Percentiles rank a stretch among this genome's conserved stretches.
phyloP scores from a whole-genome alignment of 2,329 filamentous ascomycete genomes.

The Aspergillus sergii region DNA sequence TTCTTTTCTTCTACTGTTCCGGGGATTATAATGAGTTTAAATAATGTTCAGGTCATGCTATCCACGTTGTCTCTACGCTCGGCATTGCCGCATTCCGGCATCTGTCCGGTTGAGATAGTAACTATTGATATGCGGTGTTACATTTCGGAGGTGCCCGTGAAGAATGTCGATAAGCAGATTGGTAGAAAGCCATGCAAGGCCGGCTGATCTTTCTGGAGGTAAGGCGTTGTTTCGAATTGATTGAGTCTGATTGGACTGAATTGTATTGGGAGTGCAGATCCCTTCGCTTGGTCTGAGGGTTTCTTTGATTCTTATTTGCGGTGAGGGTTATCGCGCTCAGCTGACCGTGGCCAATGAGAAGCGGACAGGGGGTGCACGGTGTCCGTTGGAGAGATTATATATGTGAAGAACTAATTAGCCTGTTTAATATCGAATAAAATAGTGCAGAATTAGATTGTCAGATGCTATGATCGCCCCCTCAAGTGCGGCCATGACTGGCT shows the following conservation, averaged over 20 bases:
- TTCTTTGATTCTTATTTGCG: conserved; percentile 1
- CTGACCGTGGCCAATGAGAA: conserved; percentile 3
- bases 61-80: background rate
- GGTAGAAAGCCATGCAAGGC: conserved; percentile 8
- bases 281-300: too few relatives aligned
- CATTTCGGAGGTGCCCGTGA: conserved; percentile 15
- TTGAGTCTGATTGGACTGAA: background rate
- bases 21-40: background rate
- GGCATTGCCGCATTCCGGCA: background rate
- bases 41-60: background rate
- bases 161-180: conserved; percentile 12
- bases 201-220: background rate
- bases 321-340: conserved; percentile 1
- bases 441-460: background rate
- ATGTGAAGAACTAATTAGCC: too few relatives aligned
- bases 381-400: background rate
- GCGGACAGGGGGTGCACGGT: background rate
- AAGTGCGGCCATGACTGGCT: conserved; percentile 4
- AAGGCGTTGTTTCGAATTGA: background rate
- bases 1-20: background rate
- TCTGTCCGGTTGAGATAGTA: background rate
- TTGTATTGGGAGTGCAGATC: conserved; percentile 1
- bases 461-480: background rate
- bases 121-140: conserved; percentile 10
- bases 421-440: background rate